These are phyloP conservation scores for Zancudomyces culisetae DNA, from an alignment of 371 early-diverging fungal genomes.

Conservation along the genomic window DNA sequence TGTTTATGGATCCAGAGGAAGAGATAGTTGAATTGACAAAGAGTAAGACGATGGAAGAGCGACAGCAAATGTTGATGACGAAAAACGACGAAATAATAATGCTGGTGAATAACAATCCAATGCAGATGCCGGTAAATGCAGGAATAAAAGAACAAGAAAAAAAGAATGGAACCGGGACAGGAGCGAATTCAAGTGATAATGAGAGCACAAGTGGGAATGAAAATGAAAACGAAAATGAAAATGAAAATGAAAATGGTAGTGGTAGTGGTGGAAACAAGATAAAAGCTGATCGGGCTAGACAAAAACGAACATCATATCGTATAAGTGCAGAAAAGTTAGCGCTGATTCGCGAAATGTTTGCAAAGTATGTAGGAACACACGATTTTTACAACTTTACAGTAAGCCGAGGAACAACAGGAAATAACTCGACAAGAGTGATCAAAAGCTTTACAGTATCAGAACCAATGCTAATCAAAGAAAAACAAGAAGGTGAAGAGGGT, in stretches of 20 bases:
- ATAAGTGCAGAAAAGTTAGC: constrained; percentile 34
- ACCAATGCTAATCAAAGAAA: constrained; percentile 57
- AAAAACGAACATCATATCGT: constrained; percentile 34
- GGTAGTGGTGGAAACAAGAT: too few relatives aligned
- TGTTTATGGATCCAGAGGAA: constrained; percentile 32
- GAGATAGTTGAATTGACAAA: constrained; percentile 18
- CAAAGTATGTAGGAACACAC: constrained; percentile 70
- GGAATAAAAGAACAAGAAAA: too few relatives aligned
- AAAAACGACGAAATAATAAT: constrained; percentile 1
- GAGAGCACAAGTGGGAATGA: not conserved
- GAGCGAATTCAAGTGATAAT: not conserved
- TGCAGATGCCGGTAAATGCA: not conserved
- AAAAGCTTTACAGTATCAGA: constrained; percentile 52
- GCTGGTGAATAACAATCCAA: not conserved
- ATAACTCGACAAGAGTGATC: constrained; percentile 55
- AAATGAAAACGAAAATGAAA: not conserved
- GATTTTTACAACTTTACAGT: constrained; percentile 96
- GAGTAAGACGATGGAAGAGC: constrained; percentile 11
- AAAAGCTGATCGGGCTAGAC: constrained; percentile 30
- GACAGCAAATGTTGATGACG: constrained; percentile 14
- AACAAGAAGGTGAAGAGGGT: too few relatives aligned
- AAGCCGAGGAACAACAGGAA: constrained; percentile 50
- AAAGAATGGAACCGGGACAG: not conserved
- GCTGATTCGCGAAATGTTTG: constrained; percentile 44
- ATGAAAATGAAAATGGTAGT: not conserved